Base-by-base conservation (phyloP, 495 filamentous ascomycete genomes). In the Aspergillus sclerotioniger region DNA sequence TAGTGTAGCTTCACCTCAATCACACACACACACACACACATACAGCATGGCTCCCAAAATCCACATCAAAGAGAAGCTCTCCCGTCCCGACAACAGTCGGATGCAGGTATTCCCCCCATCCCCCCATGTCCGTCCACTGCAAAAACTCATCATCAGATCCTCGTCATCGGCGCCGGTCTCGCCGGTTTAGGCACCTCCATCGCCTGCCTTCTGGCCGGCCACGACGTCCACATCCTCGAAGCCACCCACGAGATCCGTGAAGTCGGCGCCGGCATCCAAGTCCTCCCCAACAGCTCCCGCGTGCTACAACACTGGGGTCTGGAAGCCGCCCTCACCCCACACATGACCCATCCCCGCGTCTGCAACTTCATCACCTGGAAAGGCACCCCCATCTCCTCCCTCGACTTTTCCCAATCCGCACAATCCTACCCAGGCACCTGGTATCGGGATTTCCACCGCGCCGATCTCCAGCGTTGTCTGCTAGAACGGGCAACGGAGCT, bases 141-240 rank as follows among this genome's bases (percentile, higher is more conserved):
- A 45, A 39, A n/a, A n/a, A n/a, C n/a, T n/a, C n/a, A 51, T 15
- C 4, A 6, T 0, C 31, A 72, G 17, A 69, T 76, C 21, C 8
- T 86, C 1, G 75, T 90, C 16, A 75, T 86, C 20, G 87, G 87
- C 15, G 86, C 85, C 3, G 87, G 87, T 0, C 79, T 90, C 13
- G 82, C 82, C 17, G 87, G 87, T 0, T 74, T 90, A 3, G 81
- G 79, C 16, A 75, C 84, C 4, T 83, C 85, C 0, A 87, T 90
- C 57, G 71, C 82, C 35, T 77, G 80, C 56, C 72, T 77, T 7
- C 76, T 87, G 17, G 77, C 84, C 29, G 86, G 86, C 17, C 86
- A 89, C 67, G 54, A 64, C 17, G 84, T 88, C 9, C 74, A 71
- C 0, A 68, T 90, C 29, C 80, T 90, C 46, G 87, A 90, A 68